These are phyloP conservation scores for Paulownia fortunei DNA, from an alignment of 257 asterid genomes.

Conservation along the genomic window DNA sequence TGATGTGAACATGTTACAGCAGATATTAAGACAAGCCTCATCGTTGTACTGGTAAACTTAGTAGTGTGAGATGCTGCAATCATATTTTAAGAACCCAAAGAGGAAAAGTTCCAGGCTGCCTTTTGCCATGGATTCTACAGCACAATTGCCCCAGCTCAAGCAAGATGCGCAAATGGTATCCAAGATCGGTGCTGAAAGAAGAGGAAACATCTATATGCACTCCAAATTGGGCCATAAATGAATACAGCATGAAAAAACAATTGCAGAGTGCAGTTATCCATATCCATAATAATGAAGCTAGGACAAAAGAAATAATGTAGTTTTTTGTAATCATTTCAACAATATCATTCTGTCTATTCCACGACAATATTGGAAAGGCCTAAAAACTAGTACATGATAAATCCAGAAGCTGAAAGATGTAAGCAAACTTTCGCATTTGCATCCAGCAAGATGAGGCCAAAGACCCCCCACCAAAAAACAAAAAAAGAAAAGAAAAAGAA, in stretches of 20 bases:
- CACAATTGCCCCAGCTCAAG: neutral
- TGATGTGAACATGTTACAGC: too few species aligned
- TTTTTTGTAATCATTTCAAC: neutral
- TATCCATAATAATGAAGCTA: neutral
- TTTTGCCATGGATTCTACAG: neutral
- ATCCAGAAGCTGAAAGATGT: conserved; percentile 22
- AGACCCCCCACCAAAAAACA: conserved; percentile 3
- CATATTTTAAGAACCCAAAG: too few species aligned
- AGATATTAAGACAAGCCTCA: too few species aligned
- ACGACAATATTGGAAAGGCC: neutral
- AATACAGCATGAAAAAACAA: too few species aligned
- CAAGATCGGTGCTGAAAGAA: neutral
- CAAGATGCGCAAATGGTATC: neutral
- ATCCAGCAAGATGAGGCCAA: neutral
- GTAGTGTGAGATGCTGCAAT: too few species aligned
- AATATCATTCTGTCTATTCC: neutral
- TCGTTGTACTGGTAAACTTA: too few species aligned
- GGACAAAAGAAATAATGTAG: neutral
- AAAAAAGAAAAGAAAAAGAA: neutral
- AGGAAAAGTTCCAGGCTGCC: neutral
- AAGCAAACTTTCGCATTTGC: conserved; percentile 16
- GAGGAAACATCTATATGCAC: too few species aligned
- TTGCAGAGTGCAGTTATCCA: too few species aligned
- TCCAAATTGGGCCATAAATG: too few species aligned
- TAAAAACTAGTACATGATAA: neutral